These are phyloP conservation scores for Apiotrichum porosum DNA, from an alignment of 1,284 basidiomycete genomes.

Conservation along the genomic window DNA sequence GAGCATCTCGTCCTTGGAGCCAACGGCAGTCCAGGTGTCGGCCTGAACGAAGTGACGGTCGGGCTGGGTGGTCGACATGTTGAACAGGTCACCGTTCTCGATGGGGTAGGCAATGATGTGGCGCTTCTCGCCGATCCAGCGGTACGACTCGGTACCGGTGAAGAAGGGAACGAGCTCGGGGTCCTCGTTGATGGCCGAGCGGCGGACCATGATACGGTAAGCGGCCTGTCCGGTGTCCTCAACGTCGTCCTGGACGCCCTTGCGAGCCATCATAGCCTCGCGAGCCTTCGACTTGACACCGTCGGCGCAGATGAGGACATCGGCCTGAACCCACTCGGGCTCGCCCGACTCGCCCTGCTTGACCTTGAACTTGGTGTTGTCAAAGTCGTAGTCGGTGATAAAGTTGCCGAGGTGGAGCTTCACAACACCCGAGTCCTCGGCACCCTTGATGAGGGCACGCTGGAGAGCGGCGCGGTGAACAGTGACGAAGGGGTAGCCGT, in stretches of 20 bases:
- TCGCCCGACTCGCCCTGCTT: constrained; percentile 4
- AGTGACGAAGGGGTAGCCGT: constrained; percentile 35
- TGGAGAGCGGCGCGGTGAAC: constrained; percentile 46
- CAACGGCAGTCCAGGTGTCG: constrained; percentile 43
- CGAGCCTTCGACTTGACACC: constrained; percentile 44
- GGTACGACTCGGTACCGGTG: constrained; percentile 33
- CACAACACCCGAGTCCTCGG: constrained; percentile 27
- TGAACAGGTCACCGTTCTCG: constrained; percentile 37
- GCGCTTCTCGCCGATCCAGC: constrained; percentile 47
- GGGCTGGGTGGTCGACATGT: constrained; percentile 47
- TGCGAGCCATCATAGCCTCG: constrained; percentile 33
- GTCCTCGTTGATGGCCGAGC: constrained; percentile 38
- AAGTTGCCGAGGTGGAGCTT: constrained; percentile 30
- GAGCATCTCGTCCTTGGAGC: constrained; percentile 42
- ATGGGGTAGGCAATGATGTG: constrained; percentile 49
- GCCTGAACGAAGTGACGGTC: constrained; percentile 41
- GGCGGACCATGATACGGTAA: constrained; percentile 45
- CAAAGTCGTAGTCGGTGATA: constrained; percentile 40
- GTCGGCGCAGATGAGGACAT: constrained; percentile 46
- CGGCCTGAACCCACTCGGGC: constrained; percentile 38
- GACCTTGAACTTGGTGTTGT: constrained; percentile 32
- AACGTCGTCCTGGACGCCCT: constrained; percentile 40
- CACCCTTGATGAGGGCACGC: constrained; percentile 31
- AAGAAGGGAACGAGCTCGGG: constrained; percentile 45
- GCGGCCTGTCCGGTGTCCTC: constrained; percentile 48